Evolutionary conservation across 805 yeast species (phyloP).

Genomic region (Myxozyma melibiosi): DNA sequence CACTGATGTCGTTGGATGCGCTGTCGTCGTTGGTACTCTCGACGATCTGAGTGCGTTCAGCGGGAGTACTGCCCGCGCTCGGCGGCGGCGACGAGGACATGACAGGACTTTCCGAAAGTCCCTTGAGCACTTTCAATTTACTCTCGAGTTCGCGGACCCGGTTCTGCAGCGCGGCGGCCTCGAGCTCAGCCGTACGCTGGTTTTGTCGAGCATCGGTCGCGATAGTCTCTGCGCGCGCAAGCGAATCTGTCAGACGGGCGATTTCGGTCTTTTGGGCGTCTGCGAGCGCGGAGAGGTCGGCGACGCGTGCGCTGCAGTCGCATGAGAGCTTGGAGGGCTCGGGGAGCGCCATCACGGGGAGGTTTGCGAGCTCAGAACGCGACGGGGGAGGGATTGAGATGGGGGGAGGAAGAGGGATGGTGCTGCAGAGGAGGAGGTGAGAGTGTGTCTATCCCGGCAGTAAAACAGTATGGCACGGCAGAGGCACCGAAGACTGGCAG

Average conservation of each 20-base stretch:
- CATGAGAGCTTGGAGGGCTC: not conserved
- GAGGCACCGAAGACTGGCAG: no score
- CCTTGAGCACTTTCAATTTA: conserved; percentile 1
- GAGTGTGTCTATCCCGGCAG: no score
- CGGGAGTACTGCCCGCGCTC: no score
- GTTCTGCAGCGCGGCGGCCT: conserved; percentile 11
- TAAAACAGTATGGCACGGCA: no score
- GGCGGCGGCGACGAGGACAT: not conserved
- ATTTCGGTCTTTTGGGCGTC: conserved; percentile 1
- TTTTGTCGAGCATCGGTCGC: not conserved
- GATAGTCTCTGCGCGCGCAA: not conserved
- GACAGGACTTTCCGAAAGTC: conserved; percentile 4
- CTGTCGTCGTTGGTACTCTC: not conserved
- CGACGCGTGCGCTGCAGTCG: conserved; percentile 1
- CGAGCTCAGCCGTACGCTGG: conserved; percentile 5
- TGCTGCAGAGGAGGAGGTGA: no score
- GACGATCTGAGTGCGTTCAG: no score
- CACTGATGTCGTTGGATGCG: not conserved
- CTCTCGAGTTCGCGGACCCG: conserved; percentile 5
- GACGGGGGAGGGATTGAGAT: no score
- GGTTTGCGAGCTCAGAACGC: no score
- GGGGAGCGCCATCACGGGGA: not conserved
- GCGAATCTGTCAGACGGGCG: not conserved
- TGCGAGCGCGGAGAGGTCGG: not conserved
- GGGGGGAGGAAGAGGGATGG: no score